phyloP scores from a whole-genome alignment of 805 yeast species.

The Saturnispora dispora region DNA sequence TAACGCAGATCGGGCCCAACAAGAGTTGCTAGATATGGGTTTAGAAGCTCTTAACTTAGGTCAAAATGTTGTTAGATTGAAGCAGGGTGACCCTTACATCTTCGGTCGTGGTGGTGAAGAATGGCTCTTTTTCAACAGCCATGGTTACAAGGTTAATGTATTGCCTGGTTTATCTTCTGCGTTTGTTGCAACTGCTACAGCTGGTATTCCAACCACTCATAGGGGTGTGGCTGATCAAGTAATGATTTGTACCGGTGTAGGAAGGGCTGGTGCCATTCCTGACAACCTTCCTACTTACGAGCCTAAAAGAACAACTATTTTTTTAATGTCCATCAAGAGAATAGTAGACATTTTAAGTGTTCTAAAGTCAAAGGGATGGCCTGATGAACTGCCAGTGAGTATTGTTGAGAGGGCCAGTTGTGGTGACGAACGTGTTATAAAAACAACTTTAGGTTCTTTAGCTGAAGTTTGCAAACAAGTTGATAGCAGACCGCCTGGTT shows the following conservation, averaged over 20 bases:
- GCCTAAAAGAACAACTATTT: slow-evolving; percentile 67
- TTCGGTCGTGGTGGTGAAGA: slow-evolving; percentile 98
- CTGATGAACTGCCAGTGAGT: slow-evolving; percentile 63
- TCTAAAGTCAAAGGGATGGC: slow-evolving; percentile 51
- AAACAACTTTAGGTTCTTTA: slow-evolving; percentile 60
- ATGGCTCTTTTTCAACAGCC: slow-evolving; percentile 50
- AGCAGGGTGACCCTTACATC: slow-evolving; percentile 95
- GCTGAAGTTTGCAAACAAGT: slow-evolving; percentile 64
- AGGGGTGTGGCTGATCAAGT: slow-evolving; percentile 90
- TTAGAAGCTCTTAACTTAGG: slow-evolving; percentile 56
- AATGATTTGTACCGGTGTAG: slow-evolving; percentile 89
- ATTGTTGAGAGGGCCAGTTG: slow-evolving; percentile 88
- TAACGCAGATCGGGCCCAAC: slow-evolving; percentile 88
- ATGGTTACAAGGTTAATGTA: slow-evolving; percentile 67
- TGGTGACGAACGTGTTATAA: slow-evolving; percentile 79
- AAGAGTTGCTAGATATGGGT: slow-evolving; percentile 70
- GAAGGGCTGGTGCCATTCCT: slow-evolving; percentile 78
- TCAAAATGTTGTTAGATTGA: slow-evolving; percentile 72
- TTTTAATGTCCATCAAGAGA: slow-evolving; percentile 84
- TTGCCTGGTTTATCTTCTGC: slow-evolving; percentile 89
- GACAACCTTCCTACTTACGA: slow-evolving; percentile 61
- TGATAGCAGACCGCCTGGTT: slow-evolving; percentile 91
- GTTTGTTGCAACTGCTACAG: slow-evolving; percentile 73
- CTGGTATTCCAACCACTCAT: slow-evolving; percentile 85
- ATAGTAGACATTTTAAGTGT: slow-evolving; percentile 45